These are phyloP conservation scores for Rutstroemia sp. DNA, from an alignment of 2,329 filamentous ascomycete genomes.

Conservation along the genomic window DNA sequence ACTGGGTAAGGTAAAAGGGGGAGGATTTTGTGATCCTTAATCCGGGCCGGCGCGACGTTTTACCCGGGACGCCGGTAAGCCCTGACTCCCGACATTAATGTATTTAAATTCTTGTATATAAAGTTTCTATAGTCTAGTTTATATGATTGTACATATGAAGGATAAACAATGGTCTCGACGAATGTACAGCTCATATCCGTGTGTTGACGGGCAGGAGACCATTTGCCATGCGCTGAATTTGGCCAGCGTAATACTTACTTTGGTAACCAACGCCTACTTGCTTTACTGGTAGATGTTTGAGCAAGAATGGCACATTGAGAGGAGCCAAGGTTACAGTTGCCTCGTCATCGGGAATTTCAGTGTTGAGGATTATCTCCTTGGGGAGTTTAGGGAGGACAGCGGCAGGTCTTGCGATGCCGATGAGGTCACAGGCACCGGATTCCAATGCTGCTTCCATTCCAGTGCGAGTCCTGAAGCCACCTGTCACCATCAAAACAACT, in stretches of 20 bases:
- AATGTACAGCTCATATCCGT: not conserved
- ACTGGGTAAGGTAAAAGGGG: no score
- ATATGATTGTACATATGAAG: not conserved
- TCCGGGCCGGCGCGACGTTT: no score
- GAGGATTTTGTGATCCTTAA: no score
- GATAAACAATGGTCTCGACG: no score
- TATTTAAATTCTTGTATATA: not conserved
- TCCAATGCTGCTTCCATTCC: constrained; percentile 43
- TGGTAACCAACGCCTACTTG: constrained; percentile 13
- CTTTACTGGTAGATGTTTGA: constrained; percentile 10
- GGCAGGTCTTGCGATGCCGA: constrained; percentile 41
- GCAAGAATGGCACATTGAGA: constrained; percentile 4
- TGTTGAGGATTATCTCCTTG: constrained; percentile 30
- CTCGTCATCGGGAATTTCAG: constrained; percentile 21
- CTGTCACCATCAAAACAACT: constrained; percentile 49
- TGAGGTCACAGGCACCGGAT: constrained; percentile 40
- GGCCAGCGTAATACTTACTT: constrained; percentile 22
- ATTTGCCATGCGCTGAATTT: constrained; percentile 26
- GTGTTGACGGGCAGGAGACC: not conserved
- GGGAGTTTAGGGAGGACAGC: constrained; percentile 38
- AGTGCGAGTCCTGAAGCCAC: constrained; percentile 50
- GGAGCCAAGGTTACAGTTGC: constrained; percentile 12
- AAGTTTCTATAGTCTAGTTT: not conserved
- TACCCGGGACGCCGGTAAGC: no score
- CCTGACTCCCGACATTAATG: no score